These are phyloP conservation scores for Geranium brycei DNA, from an alignment of 345 rosid species.

Conservation along the genomic window DNA sequence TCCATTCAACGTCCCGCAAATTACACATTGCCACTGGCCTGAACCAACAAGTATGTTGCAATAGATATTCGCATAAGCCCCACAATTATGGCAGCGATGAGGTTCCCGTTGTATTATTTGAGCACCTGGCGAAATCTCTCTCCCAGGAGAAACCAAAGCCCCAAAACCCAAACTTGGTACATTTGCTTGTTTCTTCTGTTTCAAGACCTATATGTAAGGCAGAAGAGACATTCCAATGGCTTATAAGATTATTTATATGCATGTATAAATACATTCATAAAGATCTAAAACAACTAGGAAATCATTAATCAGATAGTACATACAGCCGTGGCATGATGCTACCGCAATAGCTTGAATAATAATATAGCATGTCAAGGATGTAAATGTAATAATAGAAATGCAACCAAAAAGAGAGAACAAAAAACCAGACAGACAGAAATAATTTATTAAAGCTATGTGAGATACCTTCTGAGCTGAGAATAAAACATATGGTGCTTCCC, in stretches of 20 bases:
- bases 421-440: neutral
- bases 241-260: neutral
- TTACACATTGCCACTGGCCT: slow-evolving; percentile 94
- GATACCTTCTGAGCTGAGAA: slow-evolving; percentile 78
- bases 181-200: slow-evolving; percentile 80
- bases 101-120: slow-evolving; percentile 77
- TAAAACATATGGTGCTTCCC: slow-evolving; percentile 48
- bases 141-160: slow-evolving; percentile 79
- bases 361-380: neutral
- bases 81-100: slow-evolving; percentile 80
- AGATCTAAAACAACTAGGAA: neutral
- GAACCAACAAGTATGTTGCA: slow-evolving; percentile 75
- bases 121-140: slow-evolving; percentile 65
- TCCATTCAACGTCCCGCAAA: slow-evolving; percentile 58
- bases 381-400: neutral
- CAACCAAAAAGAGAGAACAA: neutral
- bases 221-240: neutral
- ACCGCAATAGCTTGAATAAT: neutral
- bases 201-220: slow-evolving; percentile 41
- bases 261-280: neutral
- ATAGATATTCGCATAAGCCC: slow-evolving; percentile 76
- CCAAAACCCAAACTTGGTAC: slow-evolving; percentile 88
- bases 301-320: neutral
- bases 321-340: neutral
- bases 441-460: neutral